Evolutionary conservation across 129 eudicot genomes (phyloP), one percentile per base, ranked within the genome.

Genomic region (Erigeron canadensis): DNA sequence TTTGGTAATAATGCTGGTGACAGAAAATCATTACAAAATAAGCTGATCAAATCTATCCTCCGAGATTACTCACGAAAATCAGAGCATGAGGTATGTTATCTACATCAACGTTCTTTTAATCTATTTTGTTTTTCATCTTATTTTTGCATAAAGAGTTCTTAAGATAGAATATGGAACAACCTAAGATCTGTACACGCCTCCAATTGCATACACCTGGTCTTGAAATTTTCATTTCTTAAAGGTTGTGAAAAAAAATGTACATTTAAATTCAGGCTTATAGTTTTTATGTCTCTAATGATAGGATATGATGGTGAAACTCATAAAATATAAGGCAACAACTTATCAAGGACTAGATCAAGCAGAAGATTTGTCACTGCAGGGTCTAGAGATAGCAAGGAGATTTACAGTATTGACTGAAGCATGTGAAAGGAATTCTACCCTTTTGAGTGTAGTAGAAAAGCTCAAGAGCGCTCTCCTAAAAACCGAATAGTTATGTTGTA

Each of bases 31-130:
- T 75, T 84, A 19, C 82, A 88, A 51, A 87, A 89, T 74, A 90
- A 86, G 81, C 86, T 94, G 60, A 80, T 79, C 22, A 90, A 87
- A 72, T 87, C 91, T 67, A 67, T 94, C 59, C 77, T 94, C n/a
- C 88, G 97, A 0, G 96, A 90, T 77, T 90, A 75, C 75, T 82
- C 99, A 38, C 83, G 86, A 44, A 94, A 90, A 75, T 70, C 76
- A 67, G 86, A 81, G 40, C 99, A 86, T 67, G 81, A 90, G 97
- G 99, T 94, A 84, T 51, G 47, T 23, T 70, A 63, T 67, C 51
- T 5, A 67, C 18, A 45, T 37, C 60, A 18, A 38, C 60, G 3
- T 41, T 41, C 10, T 54, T 4, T 50, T 19, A n/a, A n/a, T n/a
- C n/a, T n/a, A 12, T 21, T 66, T 48, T 17, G 9, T 56, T 56